Evolutionary conservation across 176 grass and related monocot genomes (phyloP), one percentile per base, ranked within the genome.

Genomic region (Raddia guianensis): DNA sequence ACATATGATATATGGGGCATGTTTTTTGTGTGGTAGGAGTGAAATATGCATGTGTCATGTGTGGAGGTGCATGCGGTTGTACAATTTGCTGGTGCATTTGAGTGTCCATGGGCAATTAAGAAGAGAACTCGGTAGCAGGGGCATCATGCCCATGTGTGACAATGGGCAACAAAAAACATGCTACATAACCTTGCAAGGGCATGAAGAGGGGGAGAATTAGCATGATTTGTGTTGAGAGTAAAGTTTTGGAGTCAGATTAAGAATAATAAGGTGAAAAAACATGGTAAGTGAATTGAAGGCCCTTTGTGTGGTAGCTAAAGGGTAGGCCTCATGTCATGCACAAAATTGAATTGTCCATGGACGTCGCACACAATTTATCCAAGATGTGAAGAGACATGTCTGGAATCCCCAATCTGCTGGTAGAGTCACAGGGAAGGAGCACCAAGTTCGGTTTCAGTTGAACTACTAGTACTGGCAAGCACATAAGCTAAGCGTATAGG

Each of bases 101-200:
- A 5, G 63, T 75, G 76, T 11, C 11, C n/a, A 66, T 49, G 37
- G 52, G 43, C n/a, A 78, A 16, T 6, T 84, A 55, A 68, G 12
- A 66, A 70, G 14, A 7, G 27, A 27, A 27, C 27, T 27, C 15
- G 13, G 3, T 35, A 79, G 34, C 12, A 44, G 66, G 54, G 54
- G 49, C 15, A 72, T 32, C 14, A 74, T 69, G 75, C 12, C 12
- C 5, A 61, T 20, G 33, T 12, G 5, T 3, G 54, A 8, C 7
- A 56, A 7, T 45, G 18, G 3, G 19, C n/a, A 43, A 32, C 4
- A 14, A 37, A 20, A 20, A 42, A 37, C 59, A 45, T 21, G 54
- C 37, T 40, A 40, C 37, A 40, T 40, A 40, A 40, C 37, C 37
- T 40, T 40, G 19, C 10, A 42, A 57, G 16, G 18, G 11, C 20